phyloP scores from a whole-genome alignment of 2,329 filamentous ascomycete species.

The Colletotrichum simmondsii region DNA sequence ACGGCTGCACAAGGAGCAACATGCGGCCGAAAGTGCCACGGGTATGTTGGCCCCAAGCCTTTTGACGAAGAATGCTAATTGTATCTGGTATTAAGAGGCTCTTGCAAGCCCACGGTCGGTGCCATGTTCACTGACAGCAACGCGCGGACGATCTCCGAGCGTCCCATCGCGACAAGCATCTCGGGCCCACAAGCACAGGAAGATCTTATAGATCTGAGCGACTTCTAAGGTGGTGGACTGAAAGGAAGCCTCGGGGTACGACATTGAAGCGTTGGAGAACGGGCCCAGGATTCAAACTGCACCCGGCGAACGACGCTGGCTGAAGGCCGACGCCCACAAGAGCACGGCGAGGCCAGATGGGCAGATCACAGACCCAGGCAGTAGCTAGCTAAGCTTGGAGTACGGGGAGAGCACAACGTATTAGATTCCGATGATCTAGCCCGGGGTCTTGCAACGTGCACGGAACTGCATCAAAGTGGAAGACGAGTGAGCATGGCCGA shows the following conservation, averaged over 20 bases:
- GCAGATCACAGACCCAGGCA: background rate
- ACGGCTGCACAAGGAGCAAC: background rate
- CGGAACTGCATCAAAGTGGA: background rate
- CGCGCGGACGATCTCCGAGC: background rate
- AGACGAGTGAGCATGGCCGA: background rate
- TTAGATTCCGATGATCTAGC: background rate
- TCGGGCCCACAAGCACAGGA: background rate
- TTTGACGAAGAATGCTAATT: background rate
- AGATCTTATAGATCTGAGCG: background rate
- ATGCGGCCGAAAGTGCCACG: background rate
- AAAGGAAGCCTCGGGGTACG: background rate
- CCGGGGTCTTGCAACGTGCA: background rate
- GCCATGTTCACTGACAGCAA: background rate
- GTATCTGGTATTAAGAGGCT: background rate
- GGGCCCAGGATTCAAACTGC: background rate
- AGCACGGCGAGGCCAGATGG: background rate
- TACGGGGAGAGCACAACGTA: background rate
- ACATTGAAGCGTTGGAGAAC: background rate
- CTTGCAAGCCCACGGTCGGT: background rate
- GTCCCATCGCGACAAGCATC: background rate
- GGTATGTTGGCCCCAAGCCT: background rate
- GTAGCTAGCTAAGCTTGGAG: background rate
- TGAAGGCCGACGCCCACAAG: background rate
- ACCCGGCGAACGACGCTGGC: background rate
- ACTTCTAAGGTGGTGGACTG: no score